A percentile compares a stretch with the other conserved stretches of the same genome.
Conservation (phyloP, 306 rosid genomes). For the Acacia confusa region DNA sequence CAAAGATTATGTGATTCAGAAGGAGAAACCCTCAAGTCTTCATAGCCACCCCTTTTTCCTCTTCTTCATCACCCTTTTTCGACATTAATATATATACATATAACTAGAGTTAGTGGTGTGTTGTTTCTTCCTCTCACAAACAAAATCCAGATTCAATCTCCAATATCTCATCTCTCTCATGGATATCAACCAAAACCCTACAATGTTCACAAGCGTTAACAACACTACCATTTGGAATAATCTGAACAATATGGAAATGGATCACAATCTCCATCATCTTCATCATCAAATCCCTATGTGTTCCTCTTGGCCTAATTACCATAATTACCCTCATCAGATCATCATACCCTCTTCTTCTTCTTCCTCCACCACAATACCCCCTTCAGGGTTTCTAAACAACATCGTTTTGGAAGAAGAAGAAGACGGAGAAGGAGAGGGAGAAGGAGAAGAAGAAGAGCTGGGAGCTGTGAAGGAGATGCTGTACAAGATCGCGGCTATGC, state of each 20-base stretch:
- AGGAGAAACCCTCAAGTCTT: slow-evolving; percentile 1
- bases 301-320: slow-evolving; percentile 39
- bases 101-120: not conserved
- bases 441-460: slow-evolving; percentile 57
- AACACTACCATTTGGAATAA: slow-evolving; percentile 45
- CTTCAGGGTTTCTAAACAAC: slow-evolving; percentile 38
- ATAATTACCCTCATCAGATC: slow-evolving; percentile 33
- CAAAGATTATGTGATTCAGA: not conserved
- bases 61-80: not conserved
- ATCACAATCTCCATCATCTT: slow-evolving; percentile 12
- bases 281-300: slow-evolving; percentile 36
- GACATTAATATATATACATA: not conserved
- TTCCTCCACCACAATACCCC: not conserved
- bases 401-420: slow-evolving; percentile 39
- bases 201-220: slow-evolving; percentile 34
- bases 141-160: not conserved
- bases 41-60: not conserved
- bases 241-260: slow-evolving; percentile 38
- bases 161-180: slow-evolving; percentile 27
- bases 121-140: not conserved
- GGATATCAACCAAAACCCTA: slow-evolving; percentile 46
- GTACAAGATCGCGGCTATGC: slow-evolving; percentile 96
- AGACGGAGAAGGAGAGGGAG: slow-evolving; percentile 54
- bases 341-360: slow-evolving; percentile 25
- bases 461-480: slow-evolving; percentile 97